Percentiles rank a stretch among this genome's conserved stretches.
phyloP scores from a whole-genome alignment of 805 yeast species.

The Barnettozyma botsteinii region DNA sequence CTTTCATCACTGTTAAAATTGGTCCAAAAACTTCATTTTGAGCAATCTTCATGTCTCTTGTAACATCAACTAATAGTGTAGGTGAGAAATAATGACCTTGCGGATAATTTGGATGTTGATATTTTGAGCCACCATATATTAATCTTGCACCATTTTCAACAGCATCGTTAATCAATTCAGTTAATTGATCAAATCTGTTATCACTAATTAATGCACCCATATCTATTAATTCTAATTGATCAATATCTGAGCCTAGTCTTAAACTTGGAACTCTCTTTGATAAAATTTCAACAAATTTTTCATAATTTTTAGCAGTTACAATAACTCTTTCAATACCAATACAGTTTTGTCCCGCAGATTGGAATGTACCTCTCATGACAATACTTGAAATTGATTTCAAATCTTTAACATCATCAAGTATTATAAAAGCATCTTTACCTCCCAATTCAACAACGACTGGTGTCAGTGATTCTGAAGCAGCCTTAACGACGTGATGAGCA shows the following conservation, averaged over 20 bases:
- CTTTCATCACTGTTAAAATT: slow-evolving; percentile 72
- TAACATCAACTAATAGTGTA: slow-evolving; percentile 79
- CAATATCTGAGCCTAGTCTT: slow-evolving; percentile 86
- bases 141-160: slow-evolving; percentile 76
- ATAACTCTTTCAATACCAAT: slow-evolving; percentile 95
- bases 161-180: slow-evolving; percentile 64
- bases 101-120: slow-evolving; percentile 85
- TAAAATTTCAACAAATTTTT: slow-evolving; percentile 50
- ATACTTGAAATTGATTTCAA: slow-evolving; percentile 61
- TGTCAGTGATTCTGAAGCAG: slow-evolving; percentile 82
- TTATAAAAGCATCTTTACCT: slow-evolving; percentile 89
- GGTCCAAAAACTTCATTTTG: slow-evolving; percentile 95
- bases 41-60: slow-evolving; percentile 71
- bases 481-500: slow-evolving; percentile 78
- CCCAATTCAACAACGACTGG: slow-evolving; percentile 96
- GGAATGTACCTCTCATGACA: slow-evolving; percentile 92
- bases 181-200: slow-evolving; percentile 63
- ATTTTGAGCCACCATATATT: slow-evolving; percentile 75
- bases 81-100: slow-evolving; percentile 94
- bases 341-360: slow-evolving; percentile 96
- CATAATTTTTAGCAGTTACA: slow-evolving; percentile 67
- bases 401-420: slow-evolving; percentile 72
- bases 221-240: slow-evolving; percentile 84
- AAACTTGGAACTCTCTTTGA: slow-evolving; percentile 51
- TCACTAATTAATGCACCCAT: slow-evolving; percentile 94